Percentiles rank a stretch among this genome's conserved stretches.
Evolutionary conservation across 192 early-diverging fungal species (phyloP).

Genomic region (Backusella westeae): DNA sequence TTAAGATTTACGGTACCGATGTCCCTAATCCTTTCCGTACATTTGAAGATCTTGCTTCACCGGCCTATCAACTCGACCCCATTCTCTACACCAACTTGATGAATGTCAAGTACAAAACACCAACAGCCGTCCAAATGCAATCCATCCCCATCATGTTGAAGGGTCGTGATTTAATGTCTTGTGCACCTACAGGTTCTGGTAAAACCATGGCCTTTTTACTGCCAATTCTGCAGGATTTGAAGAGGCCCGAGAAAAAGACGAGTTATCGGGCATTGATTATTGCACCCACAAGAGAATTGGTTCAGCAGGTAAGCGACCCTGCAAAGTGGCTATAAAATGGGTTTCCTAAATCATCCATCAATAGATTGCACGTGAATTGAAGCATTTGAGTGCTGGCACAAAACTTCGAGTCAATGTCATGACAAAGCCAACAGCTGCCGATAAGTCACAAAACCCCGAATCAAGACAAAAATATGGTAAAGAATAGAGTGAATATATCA

Average conservation of each 20-base stretch:
- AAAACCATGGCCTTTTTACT: slow-evolving; percentile 95
- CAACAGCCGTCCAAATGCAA: slow-evolving; percentile 47
- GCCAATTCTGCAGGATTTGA: slow-evolving; percentile 85
- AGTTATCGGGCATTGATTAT: slow-evolving; percentile 91
- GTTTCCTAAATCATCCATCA: not conserved
- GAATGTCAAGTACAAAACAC: slow-evolving; percentile 58
- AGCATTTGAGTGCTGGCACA: slow-evolving; percentile 67
- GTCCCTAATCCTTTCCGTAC: slow-evolving; percentile 80
- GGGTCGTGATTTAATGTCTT: slow-evolving; percentile 91
- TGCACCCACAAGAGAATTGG: slow-evolving; percentile 93
- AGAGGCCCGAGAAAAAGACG: slow-evolving; percentile 66
- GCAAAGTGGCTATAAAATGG: not conserved
- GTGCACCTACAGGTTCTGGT: slow-evolving; percentile 97
- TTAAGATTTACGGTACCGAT: slow-evolving; percentile 84
- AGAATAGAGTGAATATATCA: not conserved
- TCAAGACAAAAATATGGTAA: slow-evolving; percentile 66
- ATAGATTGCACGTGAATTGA: slow-evolving; percentile 84
- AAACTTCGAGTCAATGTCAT: slow-evolving; percentile 83
- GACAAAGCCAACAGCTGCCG: slow-evolving; percentile 74
- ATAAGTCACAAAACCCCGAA: slow-evolving; percentile 63
- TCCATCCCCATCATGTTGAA: slow-evolving; percentile 70
- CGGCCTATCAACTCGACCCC: slow-evolving; percentile 61
- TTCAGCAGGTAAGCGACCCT: slow-evolving; percentile 55
- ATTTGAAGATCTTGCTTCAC: slow-evolving; percentile 75
- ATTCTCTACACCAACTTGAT: slow-evolving; percentile 75